A percentile compares a stretch with the other conserved stretches of the same genome.
Conservation (phyloP, 768 basidiomycete species). For the Gloeostereum incarnatum region DNA sequence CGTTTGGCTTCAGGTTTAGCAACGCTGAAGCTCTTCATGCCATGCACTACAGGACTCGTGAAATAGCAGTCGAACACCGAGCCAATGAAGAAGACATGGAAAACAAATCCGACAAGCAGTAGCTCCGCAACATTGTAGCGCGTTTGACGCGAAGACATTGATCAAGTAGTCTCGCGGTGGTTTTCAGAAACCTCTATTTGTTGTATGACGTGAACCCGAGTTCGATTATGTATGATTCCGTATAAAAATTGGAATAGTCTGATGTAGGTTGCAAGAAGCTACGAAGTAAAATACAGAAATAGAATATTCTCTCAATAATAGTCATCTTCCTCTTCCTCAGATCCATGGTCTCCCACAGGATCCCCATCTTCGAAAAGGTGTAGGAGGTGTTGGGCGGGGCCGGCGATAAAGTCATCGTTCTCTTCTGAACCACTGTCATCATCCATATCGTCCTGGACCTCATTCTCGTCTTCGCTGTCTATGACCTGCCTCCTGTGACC, state of each 20-base stretch:
- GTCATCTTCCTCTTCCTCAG: slow-evolving; percentile 4
- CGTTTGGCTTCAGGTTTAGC: slow-evolving; percentile 50
- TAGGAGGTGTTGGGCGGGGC: too few relatives aligned
- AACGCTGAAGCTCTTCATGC: slow-evolving; percentile 52
- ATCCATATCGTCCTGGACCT: background rate
- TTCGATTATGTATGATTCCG: too few relatives aligned
- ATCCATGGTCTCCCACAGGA: too few relatives aligned
- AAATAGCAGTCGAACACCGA: slow-evolving; percentile 84
- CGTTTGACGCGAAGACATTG: background rate
- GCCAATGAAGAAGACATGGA: slow-evolving; percentile 44
- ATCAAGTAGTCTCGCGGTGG: background rate
- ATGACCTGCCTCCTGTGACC: too few relatives aligned
- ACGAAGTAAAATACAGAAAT: too few relatives aligned
- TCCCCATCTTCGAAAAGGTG: too few relatives aligned
- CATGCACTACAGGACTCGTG: slow-evolving; percentile 72
- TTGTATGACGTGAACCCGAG: too few relatives aligned
- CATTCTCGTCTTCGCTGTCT: background rate
- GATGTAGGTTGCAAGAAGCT: too few relatives aligned
- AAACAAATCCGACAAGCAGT: slow-evolving; percentile 39
- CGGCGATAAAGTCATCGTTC: too few relatives aligned
- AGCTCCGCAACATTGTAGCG: slow-evolving; percentile 10
- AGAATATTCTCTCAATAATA: background rate
- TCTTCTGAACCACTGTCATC: too few relatives aligned
- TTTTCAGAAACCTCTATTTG: background rate
- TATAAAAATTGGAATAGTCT: too few relatives aligned